Base-by-base conservation (phyloP, 106 monocot genomes). In the Dendrobium nobile region DNA sequence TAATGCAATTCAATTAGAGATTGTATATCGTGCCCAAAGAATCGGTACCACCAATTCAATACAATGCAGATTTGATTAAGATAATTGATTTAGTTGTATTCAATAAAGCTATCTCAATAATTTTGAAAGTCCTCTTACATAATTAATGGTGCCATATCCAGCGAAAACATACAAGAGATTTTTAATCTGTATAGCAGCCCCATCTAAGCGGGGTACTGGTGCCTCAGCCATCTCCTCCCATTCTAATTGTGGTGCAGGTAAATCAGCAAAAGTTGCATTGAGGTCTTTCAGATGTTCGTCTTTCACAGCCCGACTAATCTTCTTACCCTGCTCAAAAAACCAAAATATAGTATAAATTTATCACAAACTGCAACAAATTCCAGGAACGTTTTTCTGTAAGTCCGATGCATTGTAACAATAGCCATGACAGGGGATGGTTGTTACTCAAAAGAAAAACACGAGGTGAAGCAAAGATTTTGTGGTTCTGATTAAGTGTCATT, bases 161-260 rank as follows among this genome's bases (percentile, higher is more conserved):
- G 92, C 92, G 82, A 96, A 92, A 13, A 96, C 94, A 72, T 85
- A 96, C 33, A 94, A 77, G 19, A 92, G 89, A 83, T 96, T 81
- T 84, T 90, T 87, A 55, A 92, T 89, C 82, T 96, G 96, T 26
- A 92, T 83, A 22, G 94, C 94, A 77, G 93, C 88, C 13, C 96
- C 94, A 78, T 96, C 96, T 41, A 96, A 61, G 51, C 93, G 88
- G 37, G 88, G 85, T 15, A 96, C 96, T n/a, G 94, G 96, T 58
- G 94, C 88, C 77, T 81, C 84, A 24, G 92, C 89, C 96, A 93
- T 94, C 82, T 93, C 89, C 78, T 96, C 89, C 96, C 94, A 96
- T 77, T 94, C 77, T 55, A 92, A 77, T 55, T 84, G 42, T 28
- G 84, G 85, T 75, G 86, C 90, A 37, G 84, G 86, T 85, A 90